Percentiles rank a stretch among this genome's conserved stretches.
Evolutionary conservation across 2,329 filamentous ascomycete species (phyloP).

Genomic region (Hypoxylon sp.): DNA sequence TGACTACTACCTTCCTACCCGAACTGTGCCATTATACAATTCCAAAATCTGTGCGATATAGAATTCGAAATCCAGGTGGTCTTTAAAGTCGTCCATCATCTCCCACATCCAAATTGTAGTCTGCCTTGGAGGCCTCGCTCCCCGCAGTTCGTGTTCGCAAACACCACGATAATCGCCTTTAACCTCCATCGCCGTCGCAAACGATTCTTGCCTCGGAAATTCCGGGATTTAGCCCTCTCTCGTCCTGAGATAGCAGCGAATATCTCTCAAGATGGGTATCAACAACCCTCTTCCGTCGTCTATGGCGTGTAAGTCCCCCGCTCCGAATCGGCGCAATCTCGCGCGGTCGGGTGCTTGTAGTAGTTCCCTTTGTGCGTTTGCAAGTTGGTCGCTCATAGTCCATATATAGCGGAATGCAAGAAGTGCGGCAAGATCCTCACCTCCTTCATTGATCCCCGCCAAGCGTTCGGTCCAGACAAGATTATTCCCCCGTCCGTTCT

Average conservation of each 20-base stretch:
- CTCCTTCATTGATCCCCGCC: slow-evolving; percentile 93
- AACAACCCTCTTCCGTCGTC: slow-evolving; percentile 77
- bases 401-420: slow-evolving; percentile 90
- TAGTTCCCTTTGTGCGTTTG: slow-evolving; percentile 9
- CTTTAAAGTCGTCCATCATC: slow-evolving; percentile 4
- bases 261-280: slow-evolving; percentile 68
- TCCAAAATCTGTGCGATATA: slow-evolving; percentile 1
- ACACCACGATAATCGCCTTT: slow-evolving; percentile 19
- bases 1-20: slow-evolving; percentile 6
- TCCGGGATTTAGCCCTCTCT: slow-evolving; percentile 19
- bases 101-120: background rate
- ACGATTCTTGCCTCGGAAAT: slow-evolving; percentile 29
- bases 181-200: slow-evolving; percentile 23
- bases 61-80: background rate
- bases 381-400: slow-evolving; percentile 38
- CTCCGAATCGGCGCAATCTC: slow-evolving; percentile 13
- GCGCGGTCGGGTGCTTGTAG: slow-evolving; percentile 25
- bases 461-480: slow-evolving; percentile 96
- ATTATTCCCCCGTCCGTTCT: slow-evolving; percentile 94
- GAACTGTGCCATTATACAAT: slow-evolving; percentile 4
- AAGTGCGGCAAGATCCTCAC: slow-evolving; percentile 97
- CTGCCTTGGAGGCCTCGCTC: slow-evolving; percentile 5
- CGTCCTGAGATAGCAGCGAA: slow-evolving; percentile 16
- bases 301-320: slow-evolving; percentile 73
- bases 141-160: slow-evolving; percentile 38